Evolutionary conservation across 2,329 filamentous ascomycete species (phyloP).

Genomic region (Neonectria ditissima): DNA sequence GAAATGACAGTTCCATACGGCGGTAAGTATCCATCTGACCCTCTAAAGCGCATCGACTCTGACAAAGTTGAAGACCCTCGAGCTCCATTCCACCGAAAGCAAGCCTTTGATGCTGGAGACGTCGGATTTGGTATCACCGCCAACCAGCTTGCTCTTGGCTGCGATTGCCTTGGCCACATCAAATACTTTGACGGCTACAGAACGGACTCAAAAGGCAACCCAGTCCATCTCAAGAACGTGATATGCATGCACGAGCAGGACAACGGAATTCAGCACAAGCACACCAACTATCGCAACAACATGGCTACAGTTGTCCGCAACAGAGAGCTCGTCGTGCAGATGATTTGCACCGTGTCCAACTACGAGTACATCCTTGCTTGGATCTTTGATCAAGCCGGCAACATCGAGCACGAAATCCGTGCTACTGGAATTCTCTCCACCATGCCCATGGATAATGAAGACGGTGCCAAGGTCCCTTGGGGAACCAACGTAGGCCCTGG

Average conservation of each 20-base stretch:
- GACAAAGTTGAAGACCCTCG: constrained; percentile 60
- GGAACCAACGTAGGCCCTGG: constrained; percentile 70
- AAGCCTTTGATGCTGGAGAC: constrained; percentile 76
- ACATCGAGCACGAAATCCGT: constrained; percentile 41
- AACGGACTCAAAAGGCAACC: constrained; percentile 15
- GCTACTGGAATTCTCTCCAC: constrained; percentile 54
- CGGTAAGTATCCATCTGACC: not conserved
- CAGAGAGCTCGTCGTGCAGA: constrained; percentile 67
- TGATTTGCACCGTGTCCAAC: constrained; percentile 70
- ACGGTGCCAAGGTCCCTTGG: constrained; percentile 63
- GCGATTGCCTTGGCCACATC: constrained; percentile 71
- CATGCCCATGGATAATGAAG: constrained; percentile 58
- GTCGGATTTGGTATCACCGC: constrained; percentile 72
- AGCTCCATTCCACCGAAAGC: constrained; percentile 72
- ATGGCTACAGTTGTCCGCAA: constrained; percentile 65
- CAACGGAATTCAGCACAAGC: constrained; percentile 79
- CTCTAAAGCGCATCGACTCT: not conserved
- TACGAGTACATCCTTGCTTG: constrained; percentile 63
- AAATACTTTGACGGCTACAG: constrained; percentile 51
- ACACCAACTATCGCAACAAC: constrained; percentile 82
- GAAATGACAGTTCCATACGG: constrained; percentile 60
- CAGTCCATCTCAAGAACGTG: constrained; percentile 61
- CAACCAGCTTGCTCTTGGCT: constrained; percentile 72
- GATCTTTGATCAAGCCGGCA: constrained; percentile 63
- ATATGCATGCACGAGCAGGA: constrained; percentile 84